phyloP scores from a whole-genome alignment of 2,329 filamentous ascomycete genomes.

The Nothophaeocryptopus gaeumannii region DNA sequence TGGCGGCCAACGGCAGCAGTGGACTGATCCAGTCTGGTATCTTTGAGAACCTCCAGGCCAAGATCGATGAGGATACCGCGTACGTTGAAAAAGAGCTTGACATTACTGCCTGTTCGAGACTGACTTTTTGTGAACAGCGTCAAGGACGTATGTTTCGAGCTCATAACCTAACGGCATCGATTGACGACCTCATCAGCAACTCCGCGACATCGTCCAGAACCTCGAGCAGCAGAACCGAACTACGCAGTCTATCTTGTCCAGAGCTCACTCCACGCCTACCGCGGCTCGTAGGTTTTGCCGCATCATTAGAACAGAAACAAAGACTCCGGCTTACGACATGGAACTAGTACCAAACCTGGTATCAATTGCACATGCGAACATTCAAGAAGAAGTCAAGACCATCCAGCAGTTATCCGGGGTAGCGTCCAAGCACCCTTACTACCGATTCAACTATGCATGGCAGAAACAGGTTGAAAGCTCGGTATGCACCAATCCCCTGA shows the following conservation, averaged over 20 bases:
- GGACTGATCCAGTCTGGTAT: slow-evolving; percentile 49
- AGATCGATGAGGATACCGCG: slow-evolving; percentile 83
- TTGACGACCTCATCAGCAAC: slow-evolving; percentile 50
- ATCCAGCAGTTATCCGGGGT: slow-evolving; percentile 67
- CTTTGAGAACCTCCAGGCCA: slow-evolving; percentile 81
- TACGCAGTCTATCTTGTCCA: slow-evolving; percentile 77
- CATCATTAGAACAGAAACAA: neutral
- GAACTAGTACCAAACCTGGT: slow-evolving; percentile 65
- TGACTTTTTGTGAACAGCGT: neutral
- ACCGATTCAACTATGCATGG: slow-evolving; percentile 96
- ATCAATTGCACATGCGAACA: slow-evolving; percentile 64
- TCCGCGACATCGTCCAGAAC: slow-evolving; percentile 75
- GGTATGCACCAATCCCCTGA: slow-evolving; percentile 58
- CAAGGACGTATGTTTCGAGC: slow-evolving; percentile 5
- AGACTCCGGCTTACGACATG: neutral
- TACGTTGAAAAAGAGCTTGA: slow-evolving; percentile 29
- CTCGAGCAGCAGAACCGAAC: slow-evolving; percentile 75
- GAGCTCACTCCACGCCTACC: slow-evolving; percentile 82
- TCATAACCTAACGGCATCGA: neutral
- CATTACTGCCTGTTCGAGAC: neutral
- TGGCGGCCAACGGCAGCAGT: slow-evolving; percentile 33
- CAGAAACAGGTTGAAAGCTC: slow-evolving; percentile 77
- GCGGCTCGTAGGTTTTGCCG: slow-evolving; percentile 53
- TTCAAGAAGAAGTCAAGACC: slow-evolving; percentile 69
- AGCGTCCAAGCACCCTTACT: slow-evolving; percentile 87